Evolutionary conservation across 2,329 filamentous ascomycete species (phyloP).

Genomic region (Fusarium zealandicum): DNA sequence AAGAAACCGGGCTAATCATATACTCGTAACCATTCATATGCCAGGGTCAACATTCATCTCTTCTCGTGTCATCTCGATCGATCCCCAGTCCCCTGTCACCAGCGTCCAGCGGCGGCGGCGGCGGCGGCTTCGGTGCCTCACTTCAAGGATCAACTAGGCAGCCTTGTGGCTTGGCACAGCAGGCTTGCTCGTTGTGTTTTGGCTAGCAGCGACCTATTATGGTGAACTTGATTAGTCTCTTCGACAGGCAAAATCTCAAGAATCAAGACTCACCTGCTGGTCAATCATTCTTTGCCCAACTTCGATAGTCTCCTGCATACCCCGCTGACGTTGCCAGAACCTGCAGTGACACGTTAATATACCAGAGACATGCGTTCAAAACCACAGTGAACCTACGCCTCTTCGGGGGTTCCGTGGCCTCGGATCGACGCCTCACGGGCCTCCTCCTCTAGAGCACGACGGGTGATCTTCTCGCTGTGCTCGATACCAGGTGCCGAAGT

Average conservation of each 20-base stretch:
- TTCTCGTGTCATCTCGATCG: too few species aligned
- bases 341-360: constrained; percentile 45
- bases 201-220: constrained; percentile 19
- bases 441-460: constrained; percentile 70
- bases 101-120: too few species aligned
- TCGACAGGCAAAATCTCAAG: not conserved
- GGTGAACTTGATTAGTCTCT: constrained; percentile 10
- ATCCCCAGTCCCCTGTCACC: not conserved
- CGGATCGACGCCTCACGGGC: constrained; percentile 58
- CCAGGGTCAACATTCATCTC: not conserved
- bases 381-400: constrained; percentile 50
- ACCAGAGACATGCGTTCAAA: not conserved
- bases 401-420: constrained; percentile 59
- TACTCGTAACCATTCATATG: constrained; percentile 22
- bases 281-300: constrained; percentile 63
- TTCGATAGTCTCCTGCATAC: constrained; percentile 64
- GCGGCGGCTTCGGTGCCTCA: too few species aligned
- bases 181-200: constrained; percentile 25
- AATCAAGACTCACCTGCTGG: constrained; percentile 46
- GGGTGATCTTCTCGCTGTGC: constrained; percentile 69
- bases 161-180: constrained; percentile 35
- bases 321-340: constrained; percentile 69
- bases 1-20: constrained; percentile 17
- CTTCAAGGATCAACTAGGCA: constrained; percentile 4
- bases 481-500: constrained; percentile 56